phyloP scores from a whole-genome alignment of 352 stramenopile species.

The Globisporangium yorkense region DNA sequence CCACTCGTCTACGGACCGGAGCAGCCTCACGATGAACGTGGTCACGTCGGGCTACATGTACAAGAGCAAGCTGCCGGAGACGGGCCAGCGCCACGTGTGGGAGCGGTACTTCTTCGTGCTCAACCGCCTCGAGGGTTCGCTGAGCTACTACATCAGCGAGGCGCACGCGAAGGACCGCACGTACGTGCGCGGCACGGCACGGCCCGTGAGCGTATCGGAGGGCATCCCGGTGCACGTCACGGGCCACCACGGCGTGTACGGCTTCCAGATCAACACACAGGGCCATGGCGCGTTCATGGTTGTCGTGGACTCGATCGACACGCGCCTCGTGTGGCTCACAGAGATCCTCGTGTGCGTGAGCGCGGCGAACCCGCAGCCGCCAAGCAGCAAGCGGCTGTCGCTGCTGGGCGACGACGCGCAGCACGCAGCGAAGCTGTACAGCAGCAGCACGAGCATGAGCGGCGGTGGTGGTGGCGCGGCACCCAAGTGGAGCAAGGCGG shows the following conservation, averaged over 20 bases:
- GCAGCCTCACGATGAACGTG: slow-evolving; percentile 40
- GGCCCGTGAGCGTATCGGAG: slow-evolving; percentile 75
- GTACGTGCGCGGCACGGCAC: slow-evolving; percentile 74
- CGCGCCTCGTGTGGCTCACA: slow-evolving; percentile 73
- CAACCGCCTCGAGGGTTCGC: slow-evolving; percentile 57
- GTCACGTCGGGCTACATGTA: slow-evolving; percentile 86
- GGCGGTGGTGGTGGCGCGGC: slow-evolving; percentile 17
- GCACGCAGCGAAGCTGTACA: slow-evolving; percentile 19
- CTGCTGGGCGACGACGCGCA: slow-evolving; percentile 34
- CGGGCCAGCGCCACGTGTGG: slow-evolving; percentile 74
- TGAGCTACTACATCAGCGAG: slow-evolving; percentile 86
- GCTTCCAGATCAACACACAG: slow-evolving; percentile 86
- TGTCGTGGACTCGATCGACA: slow-evolving; percentile 80
- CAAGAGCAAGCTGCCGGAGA: slow-evolving; percentile 83
- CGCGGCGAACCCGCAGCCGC: slow-evolving; percentile 29
- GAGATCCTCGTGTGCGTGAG: slow-evolving; percentile 71
- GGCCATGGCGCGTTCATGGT: slow-evolving; percentile 83
- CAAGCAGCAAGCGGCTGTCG: slow-evolving; percentile 47
- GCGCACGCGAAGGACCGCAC: slow-evolving; percentile 80
- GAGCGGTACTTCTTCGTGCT: slow-evolving; percentile 86
- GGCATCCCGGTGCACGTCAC: slow-evolving; percentile 63
- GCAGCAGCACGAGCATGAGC: slow-evolving; percentile 18
- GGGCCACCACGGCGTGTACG: slow-evolving; percentile 69
- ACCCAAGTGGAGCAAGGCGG: slow-evolving; percentile 48
- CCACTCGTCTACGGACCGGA: slow-evolving; percentile 18